phyloP scores from a whole-genome alignment of 2,329 filamentous ascomycete species.

The Colletotrichum acutatum region DNA sequence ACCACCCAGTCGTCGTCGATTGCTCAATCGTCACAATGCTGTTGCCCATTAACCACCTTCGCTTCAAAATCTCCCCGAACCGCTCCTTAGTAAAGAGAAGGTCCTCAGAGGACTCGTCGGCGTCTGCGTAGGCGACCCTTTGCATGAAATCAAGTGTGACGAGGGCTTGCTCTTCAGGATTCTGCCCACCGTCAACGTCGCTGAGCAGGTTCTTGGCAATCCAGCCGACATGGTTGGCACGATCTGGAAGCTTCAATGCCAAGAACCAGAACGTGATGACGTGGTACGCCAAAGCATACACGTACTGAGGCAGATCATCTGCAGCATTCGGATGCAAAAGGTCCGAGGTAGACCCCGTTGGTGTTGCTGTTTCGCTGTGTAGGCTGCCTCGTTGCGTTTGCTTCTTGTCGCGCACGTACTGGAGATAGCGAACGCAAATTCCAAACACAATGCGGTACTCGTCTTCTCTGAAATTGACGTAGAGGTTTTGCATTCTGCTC shows the following conservation, averaged over 20 bases:
- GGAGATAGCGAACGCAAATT: slow-evolving; percentile 92
- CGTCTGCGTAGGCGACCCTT: slow-evolving; percentile 84
- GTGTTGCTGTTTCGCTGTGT: slow-evolving; percentile 51
- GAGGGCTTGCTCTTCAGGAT: slow-evolving; percentile 90
- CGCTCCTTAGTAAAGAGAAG: slow-evolving; percentile 71
- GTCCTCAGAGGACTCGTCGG: slow-evolving; percentile 79
- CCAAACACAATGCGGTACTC: slow-evolving; percentile 96
- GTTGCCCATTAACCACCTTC: slow-evolving; percentile 78
- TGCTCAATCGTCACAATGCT: slow-evolving; percentile 81
- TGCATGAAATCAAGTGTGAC: slow-evolving; percentile 97
- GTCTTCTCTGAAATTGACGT: slow-evolving; percentile 88
- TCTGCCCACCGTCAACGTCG: slow-evolving; percentile 78
- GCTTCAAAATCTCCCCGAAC: slow-evolving; percentile 74
- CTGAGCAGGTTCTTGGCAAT: slow-evolving; percentile 88
- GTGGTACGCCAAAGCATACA: slow-evolving; percentile 93
- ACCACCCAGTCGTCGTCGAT: slow-evolving; percentile 72
- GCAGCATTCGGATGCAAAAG: slow-evolving; percentile 42
- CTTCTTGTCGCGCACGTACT: slow-evolving; percentile 81
- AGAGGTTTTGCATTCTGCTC: slow-evolving; percentile 84
- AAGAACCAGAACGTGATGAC: slow-evolving; percentile 98
- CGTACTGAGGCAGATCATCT: slow-evolving; percentile 90
- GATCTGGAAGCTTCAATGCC: slow-evolving; percentile 84
- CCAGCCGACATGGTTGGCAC: slow-evolving; percentile 86
- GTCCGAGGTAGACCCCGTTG: slow-evolving; percentile 24
- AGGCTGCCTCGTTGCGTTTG: slow-evolving; percentile 58